Base-by-base conservation (phyloP, 371 early-diverging fungal species). In the Conidiobolus coronatus region DNA sequence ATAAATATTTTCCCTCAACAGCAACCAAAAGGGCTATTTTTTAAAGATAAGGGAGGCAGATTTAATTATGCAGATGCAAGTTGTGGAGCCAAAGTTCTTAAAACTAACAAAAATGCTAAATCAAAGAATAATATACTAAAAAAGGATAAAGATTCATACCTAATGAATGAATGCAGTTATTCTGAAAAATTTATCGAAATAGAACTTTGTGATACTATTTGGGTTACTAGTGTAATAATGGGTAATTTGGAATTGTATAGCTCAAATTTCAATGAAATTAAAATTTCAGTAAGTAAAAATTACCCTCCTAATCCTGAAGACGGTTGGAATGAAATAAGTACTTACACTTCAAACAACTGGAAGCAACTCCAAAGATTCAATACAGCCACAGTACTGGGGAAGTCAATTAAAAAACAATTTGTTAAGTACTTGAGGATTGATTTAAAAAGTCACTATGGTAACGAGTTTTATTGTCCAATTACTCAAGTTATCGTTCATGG, bases 181-280 rank as follows among this genome's bases (percentile, higher is more conserved):
- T 74, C 74, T 8, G 56, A 68, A 22, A 85, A 85, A 53, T 87
- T 73, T 62, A 77, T 94, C 1, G 75, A 86, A 9, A 72, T 94
- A 21, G 91, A 92, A 59, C 65, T 97, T 1, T 97, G 97, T 56
- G 79, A 93, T 50, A 86, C 81, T 21, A 88, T 94, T 46, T 63
- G 85, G 11, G 77, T 97, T 6, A 87, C 92, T 59, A 75, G 86
- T 0, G 57, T 97, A 36, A 72, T 80, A 9, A 55, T 97, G 54
- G 91, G 86, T 43, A 94, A 94, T 59, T 87, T 81, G 48, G 97
- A 97, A 59, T 92, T 88, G 55, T 97, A 94, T 55, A 84, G 87
- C 0, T 86, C 88, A 34, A 90, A 83, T 1, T 91, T 91, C 60
- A 81, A 77, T 54, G 80, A 88, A 41, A 74, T 90, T 52, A 60